Evolutionary conservation across 2,329 filamentous ascomycete genomes (phyloP).

Genomic region (Tolypocladium tundrense): DNA sequence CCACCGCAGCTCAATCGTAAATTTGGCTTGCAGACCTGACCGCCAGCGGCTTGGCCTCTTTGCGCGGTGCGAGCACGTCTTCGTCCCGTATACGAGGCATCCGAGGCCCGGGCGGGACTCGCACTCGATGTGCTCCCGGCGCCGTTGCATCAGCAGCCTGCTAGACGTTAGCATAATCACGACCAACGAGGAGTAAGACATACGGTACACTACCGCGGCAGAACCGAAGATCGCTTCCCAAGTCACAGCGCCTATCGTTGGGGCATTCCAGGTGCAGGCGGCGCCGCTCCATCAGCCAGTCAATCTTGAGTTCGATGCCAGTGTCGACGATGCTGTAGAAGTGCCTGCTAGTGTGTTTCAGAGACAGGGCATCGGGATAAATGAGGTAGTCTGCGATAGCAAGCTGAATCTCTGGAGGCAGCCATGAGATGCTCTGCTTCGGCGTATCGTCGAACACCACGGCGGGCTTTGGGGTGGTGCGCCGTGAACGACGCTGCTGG

Average conservation of each 20-base stretch:
- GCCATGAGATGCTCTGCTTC: slow-evolving; percentile 8
- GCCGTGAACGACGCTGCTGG: background rate
- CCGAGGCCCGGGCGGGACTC: slow-evolving; percentile 46
- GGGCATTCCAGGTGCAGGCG: slow-evolving; percentile 56
- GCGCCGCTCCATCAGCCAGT: slow-evolving; percentile 57
- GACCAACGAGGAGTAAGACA: slow-evolving; percentile 9
- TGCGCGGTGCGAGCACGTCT: slow-evolving; percentile 32
- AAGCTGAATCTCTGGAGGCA: slow-evolving; percentile 59
- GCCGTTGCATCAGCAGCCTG: slow-evolving; percentile 47
- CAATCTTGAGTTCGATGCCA: slow-evolving; percentile 53
- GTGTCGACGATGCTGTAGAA: slow-evolving; percentile 58
- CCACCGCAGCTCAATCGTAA: slow-evolving; percentile 41
- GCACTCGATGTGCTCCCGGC: slow-evolving; percentile 51
- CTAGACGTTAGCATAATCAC: background rate
- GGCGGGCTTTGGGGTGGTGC: background rate
- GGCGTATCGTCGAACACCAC: background rate
- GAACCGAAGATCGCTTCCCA: slow-evolving; percentile 49
- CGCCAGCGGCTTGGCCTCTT: slow-evolving; percentile 33
- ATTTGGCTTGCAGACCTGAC: slow-evolving; percentile 31
- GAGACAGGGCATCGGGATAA: slow-evolving; percentile 60
- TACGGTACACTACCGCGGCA: slow-evolving; percentile 50
- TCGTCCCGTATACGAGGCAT: slow-evolving; percentile 43
- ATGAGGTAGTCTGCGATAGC: slow-evolving; percentile 49
- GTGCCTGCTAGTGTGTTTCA: slow-evolving; percentile 56
- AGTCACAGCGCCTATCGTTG: slow-evolving; percentile 43